phyloP scores from a whole-genome alignment of 345 rosid species.

The Trapa bicornis region DNA sequence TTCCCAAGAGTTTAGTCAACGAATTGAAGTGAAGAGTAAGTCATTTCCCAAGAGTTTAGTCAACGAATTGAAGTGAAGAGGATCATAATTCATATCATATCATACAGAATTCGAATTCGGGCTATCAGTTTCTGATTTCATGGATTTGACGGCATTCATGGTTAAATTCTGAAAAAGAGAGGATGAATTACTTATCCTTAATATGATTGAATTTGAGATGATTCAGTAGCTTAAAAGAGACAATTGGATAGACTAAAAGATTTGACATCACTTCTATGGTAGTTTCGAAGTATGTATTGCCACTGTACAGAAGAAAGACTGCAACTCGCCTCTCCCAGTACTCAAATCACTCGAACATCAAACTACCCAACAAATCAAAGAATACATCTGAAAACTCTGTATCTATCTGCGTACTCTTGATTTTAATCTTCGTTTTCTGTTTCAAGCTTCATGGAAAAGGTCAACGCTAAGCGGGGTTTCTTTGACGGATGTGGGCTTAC shows the following conservation, averaged over 20 bases:
- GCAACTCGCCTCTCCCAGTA: background rate
- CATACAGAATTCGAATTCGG: too few species aligned
- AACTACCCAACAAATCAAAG: background rate
- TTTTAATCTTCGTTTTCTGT: background rate
- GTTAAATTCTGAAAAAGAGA: too few species aligned
- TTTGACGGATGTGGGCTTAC: conserved; percentile 34
- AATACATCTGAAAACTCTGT: background rate
- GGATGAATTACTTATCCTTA: background rate
- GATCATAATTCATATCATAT: too few species aligned
- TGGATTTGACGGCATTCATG: background rate
- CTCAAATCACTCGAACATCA: background rate
- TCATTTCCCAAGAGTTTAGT: background rate
- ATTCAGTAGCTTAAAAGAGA: background rate
- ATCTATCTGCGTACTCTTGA: background rate
- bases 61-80: background rate
- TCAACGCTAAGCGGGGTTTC: conserved; percentile 24
- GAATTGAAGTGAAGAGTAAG: background rate
- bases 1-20: background rate
- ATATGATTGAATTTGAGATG: background rate
- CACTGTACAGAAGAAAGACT: background rate
- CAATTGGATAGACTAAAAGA: background rate
- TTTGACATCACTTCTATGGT: background rate
- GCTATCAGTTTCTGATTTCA: background rate
- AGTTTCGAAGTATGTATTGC: background rate
- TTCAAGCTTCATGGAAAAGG: background rate